Base-by-base conservation (phyloP, 2,329 filamentous ascomycete species). In the Cryphonectria radicalis region DNA sequence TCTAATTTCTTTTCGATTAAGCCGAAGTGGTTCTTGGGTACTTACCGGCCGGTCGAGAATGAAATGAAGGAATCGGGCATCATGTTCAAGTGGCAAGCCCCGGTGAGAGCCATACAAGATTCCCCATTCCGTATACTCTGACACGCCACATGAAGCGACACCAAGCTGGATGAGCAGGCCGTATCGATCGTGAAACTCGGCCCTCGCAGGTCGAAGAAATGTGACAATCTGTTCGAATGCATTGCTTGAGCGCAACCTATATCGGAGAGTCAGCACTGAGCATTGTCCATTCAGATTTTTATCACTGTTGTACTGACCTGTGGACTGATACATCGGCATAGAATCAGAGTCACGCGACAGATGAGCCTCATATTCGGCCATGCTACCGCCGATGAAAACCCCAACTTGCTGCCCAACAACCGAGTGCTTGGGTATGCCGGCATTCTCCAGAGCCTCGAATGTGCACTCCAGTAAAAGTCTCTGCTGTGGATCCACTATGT, bases 401-500 rank as follows among this genome's bases (percentile, higher is more conserved):
- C 84, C 85, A 37, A 85, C 83, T 60, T 85, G 81, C 68, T 82
- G 80, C 6, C 85, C 85, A 1, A 85, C 80, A 53, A 87, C 81
- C 10, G 77, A 75, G 40, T 85, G 83, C 74, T 83, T 84, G 10
- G 84, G 81, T 25, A 87, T 80, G 11, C 86, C 86, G 1, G 85
- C 85, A 70, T 84, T 86, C 74, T 88, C 86, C 13, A 88, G 78
- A 0, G 86, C 85, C 75, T 89, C 86, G 71, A 85, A 88, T 0
- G 85, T 84, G 71, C 84, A 86, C 75, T 89, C 86, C 1, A 88
- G 79, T 10, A 87, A 79, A 28, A 87, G 78, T 1, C 87, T 81
- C 70, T 88, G 86, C 72, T 88, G 86, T 0, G 87, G 87, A 65
- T 89, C 86, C 84, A 88, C 85, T 0, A 84, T 50, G 5, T n/a